Percentiles rank a stretch among this genome's conserved stretches.
These are phyloP conservation scores for Toxicodendron radicans DNA, from an alignment of 345 rosid genomes.

Conservation along the genomic window DNA sequence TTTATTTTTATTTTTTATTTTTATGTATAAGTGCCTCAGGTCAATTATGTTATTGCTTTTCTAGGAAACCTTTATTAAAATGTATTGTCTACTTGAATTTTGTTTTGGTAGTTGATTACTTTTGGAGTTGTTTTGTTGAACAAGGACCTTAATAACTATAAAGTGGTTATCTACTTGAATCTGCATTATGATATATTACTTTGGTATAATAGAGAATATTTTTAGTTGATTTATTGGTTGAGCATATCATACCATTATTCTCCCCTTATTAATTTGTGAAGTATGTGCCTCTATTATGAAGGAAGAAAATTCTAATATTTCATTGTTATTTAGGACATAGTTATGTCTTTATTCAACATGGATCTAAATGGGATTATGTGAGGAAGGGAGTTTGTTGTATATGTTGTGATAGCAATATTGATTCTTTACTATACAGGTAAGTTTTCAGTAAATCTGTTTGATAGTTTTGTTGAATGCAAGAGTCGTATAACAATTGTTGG, in stretches of 20 bases:
- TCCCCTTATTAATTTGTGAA: background rate
- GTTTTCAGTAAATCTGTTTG: constrained; percentile 1
- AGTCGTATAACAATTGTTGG: background rate
- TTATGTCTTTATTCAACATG: too few relatives aligned
- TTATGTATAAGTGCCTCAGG: background rate
- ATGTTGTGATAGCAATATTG: constrained; percentile 67
- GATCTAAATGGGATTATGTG: constrained; percentile 70
- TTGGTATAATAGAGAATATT: background rate
- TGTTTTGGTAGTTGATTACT: background rate
- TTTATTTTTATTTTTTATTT: background rate
- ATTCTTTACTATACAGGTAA: constrained; percentile 86
- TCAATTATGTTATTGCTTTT: background rate
- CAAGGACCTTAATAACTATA: too few relatives aligned
- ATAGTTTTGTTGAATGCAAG: background rate
- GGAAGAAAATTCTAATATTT: too few relatives aligned
- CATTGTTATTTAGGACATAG: too few relatives aligned
- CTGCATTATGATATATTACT: background rate
- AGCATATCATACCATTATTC: background rate
- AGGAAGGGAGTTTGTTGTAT: constrained; percentile 84
- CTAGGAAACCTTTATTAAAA: background rate
- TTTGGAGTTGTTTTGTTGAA: background rate
- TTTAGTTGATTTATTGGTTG: background rate
- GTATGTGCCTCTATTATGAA: background rate
- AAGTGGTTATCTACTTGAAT: background rate
- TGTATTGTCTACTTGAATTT: background rate